A percentile compares a stretch with the other conserved stretches of the same genome.
Evolutionary conservation across 257 asterid genomes (phyloP).

Genomic region (Solanum etuberosum): DNA sequence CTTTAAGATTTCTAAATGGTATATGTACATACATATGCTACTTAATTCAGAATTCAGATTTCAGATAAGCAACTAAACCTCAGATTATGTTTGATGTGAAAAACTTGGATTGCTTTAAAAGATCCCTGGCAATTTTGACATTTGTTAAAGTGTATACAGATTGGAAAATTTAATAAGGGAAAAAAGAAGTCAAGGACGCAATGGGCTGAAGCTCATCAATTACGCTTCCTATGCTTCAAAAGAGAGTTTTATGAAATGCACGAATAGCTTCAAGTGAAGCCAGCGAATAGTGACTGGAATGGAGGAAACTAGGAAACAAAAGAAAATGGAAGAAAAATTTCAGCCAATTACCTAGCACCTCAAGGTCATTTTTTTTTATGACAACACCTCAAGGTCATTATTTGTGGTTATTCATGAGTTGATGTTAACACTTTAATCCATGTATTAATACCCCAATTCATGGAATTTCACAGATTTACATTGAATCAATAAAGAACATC

Average conservation of each 20-base stretch:
- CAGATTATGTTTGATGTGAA: not conserved
- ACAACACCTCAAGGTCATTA: not conserved
- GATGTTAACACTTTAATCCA: not conserved
- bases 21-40: not conserved
- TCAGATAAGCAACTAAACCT: not conserved
- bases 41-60: not conserved
- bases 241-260: not conserved
- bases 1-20: not conserved
- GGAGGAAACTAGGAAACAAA: not conserved
- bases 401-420: not conserved
- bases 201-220: not conserved
- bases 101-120: not conserved
- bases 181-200: not conserved
- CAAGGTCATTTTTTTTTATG: not conserved
- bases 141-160: not conserved
- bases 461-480: no score
- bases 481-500: no score
- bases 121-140: not conserved
- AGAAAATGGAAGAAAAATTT: not conserved
- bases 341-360: not conserved
- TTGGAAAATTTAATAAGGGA: not conserved
- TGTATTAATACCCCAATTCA: no score
- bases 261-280: not conserved
- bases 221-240: not conserved
- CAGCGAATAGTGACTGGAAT: not conserved